Conservation (phyloP, 192 early-diverging fungal species). For the Umbelopsis sp. region DNA sequence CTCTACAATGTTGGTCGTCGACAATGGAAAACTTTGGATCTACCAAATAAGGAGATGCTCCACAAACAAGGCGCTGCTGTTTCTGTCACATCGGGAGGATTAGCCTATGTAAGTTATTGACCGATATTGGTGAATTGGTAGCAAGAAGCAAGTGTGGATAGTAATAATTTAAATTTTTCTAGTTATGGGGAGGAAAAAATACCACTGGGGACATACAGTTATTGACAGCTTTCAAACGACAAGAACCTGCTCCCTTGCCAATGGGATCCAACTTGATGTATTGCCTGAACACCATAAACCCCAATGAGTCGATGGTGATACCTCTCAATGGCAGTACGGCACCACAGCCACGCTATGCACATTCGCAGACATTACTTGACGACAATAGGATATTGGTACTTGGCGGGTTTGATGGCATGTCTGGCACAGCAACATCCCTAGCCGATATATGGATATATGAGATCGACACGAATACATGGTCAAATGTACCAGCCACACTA, state of each 20-base stretch:
- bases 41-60: conserved; percentile 23
- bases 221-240: conserved; percentile 4
- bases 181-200: conserved; percentile 40
- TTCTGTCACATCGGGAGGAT: conserved; percentile 14
- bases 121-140: background rate
- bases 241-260: background rate
- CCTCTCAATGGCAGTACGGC: background rate
- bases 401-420: conserved; percentile 36
- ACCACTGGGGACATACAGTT: background rate
- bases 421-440: conserved; percentile 28
- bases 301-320: conserved; percentile 19
- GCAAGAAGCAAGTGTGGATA: background rate
- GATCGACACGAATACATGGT: conserved; percentile 21
- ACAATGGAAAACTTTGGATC: conserved; percentile 30
- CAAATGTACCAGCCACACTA: conserved; percentile 25
- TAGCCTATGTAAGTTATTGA: conserved; percentile 32
- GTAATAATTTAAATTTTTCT: background rate
- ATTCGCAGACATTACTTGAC: conserved; percentile 30
- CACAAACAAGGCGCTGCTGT: conserved; percentile 32
- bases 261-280: background rate
- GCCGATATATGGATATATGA: conserved; percentile 37
- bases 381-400: conserved; percentile 27
- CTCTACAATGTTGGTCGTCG: conserved; percentile 27
- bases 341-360: conserved; percentile 29
- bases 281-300: conserved; percentile 22